These are phyloP conservation scores for Rhodotorula sphaerocarpa DNA, from an alignment of 768 basidiomycete genomes.

Conservation along the genomic window DNA sequence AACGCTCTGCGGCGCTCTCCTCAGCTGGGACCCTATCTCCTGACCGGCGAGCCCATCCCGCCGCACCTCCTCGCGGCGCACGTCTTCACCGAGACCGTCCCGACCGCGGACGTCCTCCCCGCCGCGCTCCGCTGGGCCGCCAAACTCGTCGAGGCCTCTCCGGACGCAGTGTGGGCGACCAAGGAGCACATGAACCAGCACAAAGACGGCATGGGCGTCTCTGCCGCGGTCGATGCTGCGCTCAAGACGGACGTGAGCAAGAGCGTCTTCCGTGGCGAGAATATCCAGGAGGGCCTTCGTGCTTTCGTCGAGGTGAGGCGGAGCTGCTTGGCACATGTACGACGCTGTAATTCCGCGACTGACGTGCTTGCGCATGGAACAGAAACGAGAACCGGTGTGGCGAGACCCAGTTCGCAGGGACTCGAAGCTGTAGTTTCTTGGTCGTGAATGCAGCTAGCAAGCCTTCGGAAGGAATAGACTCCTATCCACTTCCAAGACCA, in stretches of 20 bases:
- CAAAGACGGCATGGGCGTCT: slow-evolving; percentile 51
- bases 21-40: slow-evolving; percentile 59
- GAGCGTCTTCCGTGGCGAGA: slow-evolving; percentile 53
- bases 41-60: slow-evolving; percentile 63
- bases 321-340: background rate
- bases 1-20: slow-evolving; percentile 18
- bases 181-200: slow-evolving; percentile 60
- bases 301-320: slow-evolving; percentile 8
- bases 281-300: slow-evolving; percentile 56
- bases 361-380: background rate
- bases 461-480: too few species aligned
- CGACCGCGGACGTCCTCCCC: slow-evolving; percentile 50
- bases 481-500: too few species aligned
- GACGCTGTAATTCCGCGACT: too few species aligned
- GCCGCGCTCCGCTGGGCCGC: slow-evolving; percentile 59
- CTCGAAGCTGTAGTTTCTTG: background rate
- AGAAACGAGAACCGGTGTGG: slow-evolving; percentile 54
- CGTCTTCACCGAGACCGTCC: slow-evolving; percentile 66
- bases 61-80: slow-evolving; percentile 58
- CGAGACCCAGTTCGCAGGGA: slow-evolving; percentile 44
- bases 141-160: slow-evolving; percentile 58
- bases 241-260: slow-evolving; percentile 31
- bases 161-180: slow-evolving; percentile 68
- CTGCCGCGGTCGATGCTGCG: slow-evolving; percentile 51
- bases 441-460: too few species aligned